These are phyloP conservation scores for Zasmidium cellare DNA, from an alignment of 2,329 filamentous ascomycete species.

Conservation along the genomic window DNA sequence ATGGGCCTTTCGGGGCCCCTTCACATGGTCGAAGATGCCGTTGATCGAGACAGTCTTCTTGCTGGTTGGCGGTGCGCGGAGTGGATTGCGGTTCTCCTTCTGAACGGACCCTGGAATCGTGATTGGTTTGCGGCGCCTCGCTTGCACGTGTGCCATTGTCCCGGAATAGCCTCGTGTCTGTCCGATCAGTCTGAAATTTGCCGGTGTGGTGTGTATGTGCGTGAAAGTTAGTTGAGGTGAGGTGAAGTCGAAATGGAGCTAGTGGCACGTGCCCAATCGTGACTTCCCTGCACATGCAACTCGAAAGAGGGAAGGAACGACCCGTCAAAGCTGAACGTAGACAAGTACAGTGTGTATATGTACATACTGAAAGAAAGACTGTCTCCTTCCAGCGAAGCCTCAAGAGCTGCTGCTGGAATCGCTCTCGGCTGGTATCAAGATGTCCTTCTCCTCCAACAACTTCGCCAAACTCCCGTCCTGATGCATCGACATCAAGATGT, in stretches of 20 bases:
- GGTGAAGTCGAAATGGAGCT: constrained; percentile 3
- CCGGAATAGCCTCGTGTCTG: background rate
- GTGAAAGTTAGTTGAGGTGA: background rate
- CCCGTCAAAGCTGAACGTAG: background rate
- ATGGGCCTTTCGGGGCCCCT: constrained; percentile 1
- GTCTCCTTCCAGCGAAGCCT: constrained; percentile 6
- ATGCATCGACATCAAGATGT: constrained; percentile 96
- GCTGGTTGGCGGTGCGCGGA: constrained; percentile 12
- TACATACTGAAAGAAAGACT: constrained; percentile 6
- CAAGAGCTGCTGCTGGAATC: constrained; percentile 16
- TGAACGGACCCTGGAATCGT: background rate
- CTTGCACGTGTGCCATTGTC: constrained; percentile 8
- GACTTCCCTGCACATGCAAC: no score
- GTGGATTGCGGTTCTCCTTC: constrained; percentile 19
- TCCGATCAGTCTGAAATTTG: background rate
- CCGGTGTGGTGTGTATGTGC: background rate
- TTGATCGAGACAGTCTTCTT: constrained; percentile 15
- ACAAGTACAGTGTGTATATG: constrained; percentile 8
- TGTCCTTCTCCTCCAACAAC: constrained; percentile 85
- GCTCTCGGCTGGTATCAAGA: constrained; percentile 66
- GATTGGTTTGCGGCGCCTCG: background rate
- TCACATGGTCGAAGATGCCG: constrained; percentile 18
- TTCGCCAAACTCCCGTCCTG: constrained; percentile 91
- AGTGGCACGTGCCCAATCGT: no score
- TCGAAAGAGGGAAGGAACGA: background rate